phyloP scores from a whole-genome alignment of 805 yeast genomes.

The Hanseniaspora occidentalis region DNA sequence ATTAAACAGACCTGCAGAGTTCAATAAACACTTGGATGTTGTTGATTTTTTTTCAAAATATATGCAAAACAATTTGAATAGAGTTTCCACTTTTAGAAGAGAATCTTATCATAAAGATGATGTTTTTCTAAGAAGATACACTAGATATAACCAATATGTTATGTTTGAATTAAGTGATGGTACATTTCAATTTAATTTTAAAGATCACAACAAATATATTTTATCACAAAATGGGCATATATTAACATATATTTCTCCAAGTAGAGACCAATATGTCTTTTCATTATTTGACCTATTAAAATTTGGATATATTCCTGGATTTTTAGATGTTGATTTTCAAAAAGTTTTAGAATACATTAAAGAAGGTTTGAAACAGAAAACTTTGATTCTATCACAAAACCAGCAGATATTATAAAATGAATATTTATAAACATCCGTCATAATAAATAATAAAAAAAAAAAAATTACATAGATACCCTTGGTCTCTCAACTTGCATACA shows the following conservation, averaged over 20 bases:
- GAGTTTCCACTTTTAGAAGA: conserved; percentile 45
- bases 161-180: conserved; percentile 93
- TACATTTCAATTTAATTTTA: conserved; percentile 85
- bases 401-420: conserved; percentile 5
- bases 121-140: conserved; percentile 70
- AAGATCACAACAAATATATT: conserved; percentile 85
- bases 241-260: conserved; percentile 72
- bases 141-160: conserved; percentile 66
- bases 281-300: conserved; percentile 38
- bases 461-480: background rate
- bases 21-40: conserved; percentile 66
- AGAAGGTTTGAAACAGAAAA: conserved; percentile 41
- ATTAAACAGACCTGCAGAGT: conserved; percentile 31
- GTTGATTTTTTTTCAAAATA: conserved; percentile 82
- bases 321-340: conserved; percentile 31
- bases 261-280: conserved; percentile 56
- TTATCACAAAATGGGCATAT: conserved; percentile 63
- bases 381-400: conserved; percentile 19
- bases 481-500: too few relatives aligned
- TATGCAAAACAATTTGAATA: conserved; percentile 82
- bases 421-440: background rate
- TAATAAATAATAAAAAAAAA: background rate
- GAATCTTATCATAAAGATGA: conserved; percentile 46
- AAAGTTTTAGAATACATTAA: conserved; percentile 46
- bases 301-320: conserved; percentile 35